Percentiles rank a stretch among this genome's conserved stretches.
phyloP scores from a whole-genome alignment of 1,284 basidiomycete species.

The Rhodotorula sp. region DNA sequence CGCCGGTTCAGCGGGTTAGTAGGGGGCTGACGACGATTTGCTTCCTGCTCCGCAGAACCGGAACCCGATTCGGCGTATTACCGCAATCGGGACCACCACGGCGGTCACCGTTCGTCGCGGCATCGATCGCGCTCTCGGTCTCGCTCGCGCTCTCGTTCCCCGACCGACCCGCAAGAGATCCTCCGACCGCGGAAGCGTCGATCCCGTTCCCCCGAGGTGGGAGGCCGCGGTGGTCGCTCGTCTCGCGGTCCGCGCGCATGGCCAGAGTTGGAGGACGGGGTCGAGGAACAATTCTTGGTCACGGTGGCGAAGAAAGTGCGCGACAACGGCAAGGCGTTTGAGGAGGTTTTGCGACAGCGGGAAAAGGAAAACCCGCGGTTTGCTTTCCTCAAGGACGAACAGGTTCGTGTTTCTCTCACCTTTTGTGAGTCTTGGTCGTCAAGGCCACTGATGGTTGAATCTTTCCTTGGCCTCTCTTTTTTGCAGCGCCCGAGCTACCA shows the following conservation, averaged over 20 bases:
- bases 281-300: constrained; percentile 73
- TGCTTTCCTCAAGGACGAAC: constrained; percentile 67
- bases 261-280: constrained; percentile 62
- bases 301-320: constrained; percentile 80
- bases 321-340: constrained; percentile 74
- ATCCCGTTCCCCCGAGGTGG: constrained; percentile 24
- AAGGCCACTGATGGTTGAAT: constrained; percentile 3
- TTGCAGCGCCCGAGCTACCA: constrained; percentile 72
- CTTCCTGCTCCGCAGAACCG: constrained; percentile 6
- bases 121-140: constrained; percentile 41
- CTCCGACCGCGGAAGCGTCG: constrained; percentile 17
- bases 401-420: constrained; percentile 54
- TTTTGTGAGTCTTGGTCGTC: background rate
- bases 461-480: constrained; percentile 4
- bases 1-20: background rate
- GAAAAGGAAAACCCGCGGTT: constrained; percentile 80
- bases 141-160: constrained; percentile 45
- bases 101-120: background rate
- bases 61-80: constrained; percentile 50
- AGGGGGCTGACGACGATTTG: background rate
- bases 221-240: constrained; percentile 31
- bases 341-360: constrained; percentile 67
- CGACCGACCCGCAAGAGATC: constrained; percentile 26
- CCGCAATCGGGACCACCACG: background rate
- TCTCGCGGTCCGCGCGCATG: constrained; percentile 44